A percentile compares a stretch with the other conserved stretches of the same genome.
These are phyloP conservation scores for Penicillium rolfsii DNA, from an alignment of 2,329 filamentous ascomycete genomes.

Conservation along the genomic window DNA sequence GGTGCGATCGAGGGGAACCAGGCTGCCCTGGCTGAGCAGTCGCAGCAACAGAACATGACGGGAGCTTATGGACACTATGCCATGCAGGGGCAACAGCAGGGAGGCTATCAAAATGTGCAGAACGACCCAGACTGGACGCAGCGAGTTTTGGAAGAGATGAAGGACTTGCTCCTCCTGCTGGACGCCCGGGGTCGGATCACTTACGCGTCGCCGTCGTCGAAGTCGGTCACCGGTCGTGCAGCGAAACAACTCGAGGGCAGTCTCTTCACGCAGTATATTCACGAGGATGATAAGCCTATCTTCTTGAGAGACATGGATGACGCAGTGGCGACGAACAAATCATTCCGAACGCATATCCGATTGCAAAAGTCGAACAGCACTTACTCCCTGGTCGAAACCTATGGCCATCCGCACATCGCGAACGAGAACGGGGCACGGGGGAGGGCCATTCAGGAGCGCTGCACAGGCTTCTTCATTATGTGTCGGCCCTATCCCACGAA, in stretches of 20 bases:
- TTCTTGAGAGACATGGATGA: slow-evolving; percentile 89
- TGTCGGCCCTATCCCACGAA: slow-evolving; percentile 86
- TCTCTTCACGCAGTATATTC: slow-evolving; percentile 80
- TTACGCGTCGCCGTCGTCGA: slow-evolving; percentile 81
- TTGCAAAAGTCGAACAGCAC: slow-evolving; percentile 73
- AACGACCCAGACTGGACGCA: slow-evolving; percentile 80
- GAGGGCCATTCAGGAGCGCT: slow-evolving; percentile 67
- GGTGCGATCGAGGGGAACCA: slow-evolving; percentile 17
- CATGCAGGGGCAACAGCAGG: slow-evolving; percentile 16
- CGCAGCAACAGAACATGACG: slow-evolving; percentile 16
- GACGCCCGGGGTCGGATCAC: slow-evolving; percentile 81
- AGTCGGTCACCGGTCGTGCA: slow-evolving; percentile 74
- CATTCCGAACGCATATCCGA: slow-evolving; percentile 83
- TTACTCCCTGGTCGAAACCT: slow-evolving; percentile 84
- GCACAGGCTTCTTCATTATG: slow-evolving; percentile 92
- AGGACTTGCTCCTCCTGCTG: slow-evolving; percentile 85
- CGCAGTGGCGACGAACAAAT: slow-evolving; percentile 78
- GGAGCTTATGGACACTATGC: slow-evolving; percentile 21
- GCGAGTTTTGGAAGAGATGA: slow-evolving; percentile 84
- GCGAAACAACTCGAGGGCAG: slow-evolving; percentile 71
- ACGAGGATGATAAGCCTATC: slow-evolving; percentile 79
- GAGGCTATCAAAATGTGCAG: slow-evolving; percentile 54
- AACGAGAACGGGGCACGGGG: slow-evolving; percentile 65
- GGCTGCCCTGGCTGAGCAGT: slow-evolving; percentile 8
- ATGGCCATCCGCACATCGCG: slow-evolving; percentile 87